A percentile compares a stretch with the other conserved stretches of the same genome.
Conservation (phyloP, 352 stramenopile species). For the Pythium phragmitis region DNA sequence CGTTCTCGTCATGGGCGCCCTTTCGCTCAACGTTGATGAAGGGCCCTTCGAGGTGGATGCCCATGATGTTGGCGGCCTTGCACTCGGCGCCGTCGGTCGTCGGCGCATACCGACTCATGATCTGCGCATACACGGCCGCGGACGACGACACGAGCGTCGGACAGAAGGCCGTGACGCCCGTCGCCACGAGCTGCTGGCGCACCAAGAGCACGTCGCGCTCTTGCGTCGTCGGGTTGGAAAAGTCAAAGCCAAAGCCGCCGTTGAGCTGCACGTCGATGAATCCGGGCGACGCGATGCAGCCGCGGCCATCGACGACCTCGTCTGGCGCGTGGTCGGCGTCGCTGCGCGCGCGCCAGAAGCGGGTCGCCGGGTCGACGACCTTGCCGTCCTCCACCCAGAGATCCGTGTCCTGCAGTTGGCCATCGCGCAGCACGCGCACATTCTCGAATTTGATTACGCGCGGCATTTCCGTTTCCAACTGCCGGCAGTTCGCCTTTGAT, state of each 20-base stretch:
- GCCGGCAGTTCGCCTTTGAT: neutral
- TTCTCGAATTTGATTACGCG: constrained; percentile 57
- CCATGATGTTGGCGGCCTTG: constrained; percentile 69
- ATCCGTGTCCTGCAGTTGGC: constrained; percentile 34
- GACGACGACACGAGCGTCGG: constrained; percentile 88
- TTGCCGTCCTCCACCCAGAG: constrained; percentile 59
- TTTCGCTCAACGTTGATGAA: constrained; percentile 84
- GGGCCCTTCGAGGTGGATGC: constrained; percentile 88
- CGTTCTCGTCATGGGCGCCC: constrained; percentile 70
- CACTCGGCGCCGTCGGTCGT: constrained; percentile 33
- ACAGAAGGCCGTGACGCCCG: constrained; percentile 84
- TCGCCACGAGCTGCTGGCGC: constrained; percentile 47
- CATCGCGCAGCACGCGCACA: constrained; percentile 53
- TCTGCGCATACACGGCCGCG: constrained; percentile 49
- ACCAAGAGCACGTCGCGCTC: constrained; percentile 46
- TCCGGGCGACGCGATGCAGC: constrained; percentile 71
- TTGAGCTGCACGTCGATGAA: constrained; percentile 92
- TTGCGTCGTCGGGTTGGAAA: constrained; percentile 59
- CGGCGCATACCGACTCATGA: constrained; percentile 51
- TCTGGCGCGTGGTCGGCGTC: constrained; percentile 42
- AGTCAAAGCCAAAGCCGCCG: constrained; percentile 85
- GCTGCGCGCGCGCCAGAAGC: constrained; percentile 44
- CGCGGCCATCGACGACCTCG: constrained; percentile 62
- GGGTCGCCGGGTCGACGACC: constrained; percentile 47
- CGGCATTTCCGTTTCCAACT: neutral